Evolutionary conservation across 176 grass and related monocot genomes (phyloP).

Genomic region (Rhipidocladum racemiflorum): DNA sequence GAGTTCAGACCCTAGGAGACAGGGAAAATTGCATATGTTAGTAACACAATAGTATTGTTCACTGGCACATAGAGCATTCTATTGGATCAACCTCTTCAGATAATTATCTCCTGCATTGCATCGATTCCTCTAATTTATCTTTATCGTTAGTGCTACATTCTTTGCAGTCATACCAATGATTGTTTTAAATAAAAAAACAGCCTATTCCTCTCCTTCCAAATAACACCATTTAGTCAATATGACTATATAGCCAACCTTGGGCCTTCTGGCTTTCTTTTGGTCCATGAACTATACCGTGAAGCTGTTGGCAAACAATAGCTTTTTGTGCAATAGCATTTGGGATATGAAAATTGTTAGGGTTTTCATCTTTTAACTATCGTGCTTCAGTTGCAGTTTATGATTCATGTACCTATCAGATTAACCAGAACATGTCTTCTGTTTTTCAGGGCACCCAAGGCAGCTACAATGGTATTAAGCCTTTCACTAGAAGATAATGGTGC

Average conservation of each 20-base stretch:
- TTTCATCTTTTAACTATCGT: background rate
- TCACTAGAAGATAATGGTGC: constrained; percentile 77
- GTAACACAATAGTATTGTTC: background rate
- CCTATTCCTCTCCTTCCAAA: background rate
- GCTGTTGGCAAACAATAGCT: background rate
- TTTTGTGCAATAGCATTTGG: background rate
- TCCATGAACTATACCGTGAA: background rate
- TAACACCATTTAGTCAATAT: background rate
- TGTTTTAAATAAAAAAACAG: background rate
- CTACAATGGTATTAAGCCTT: constrained; percentile 86
- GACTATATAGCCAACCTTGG: background rate
- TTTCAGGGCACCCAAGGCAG: constrained; percentile 91
- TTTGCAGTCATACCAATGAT: background rate
- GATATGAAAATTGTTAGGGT: background rate
- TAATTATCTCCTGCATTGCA: background rate
- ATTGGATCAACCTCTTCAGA: background rate
- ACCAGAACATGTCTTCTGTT: constrained; percentile 22
- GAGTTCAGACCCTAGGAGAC: background rate
- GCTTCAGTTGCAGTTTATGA: background rate
- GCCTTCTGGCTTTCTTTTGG: background rate
- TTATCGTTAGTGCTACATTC: background rate
- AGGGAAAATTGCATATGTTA: background rate
- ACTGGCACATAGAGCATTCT: background rate
- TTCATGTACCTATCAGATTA: background rate
- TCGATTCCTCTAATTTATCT: background rate